phyloP scores from a whole-genome alignment of 1,139 yeast genomes.

The Williopsis jadinii region DNA sequence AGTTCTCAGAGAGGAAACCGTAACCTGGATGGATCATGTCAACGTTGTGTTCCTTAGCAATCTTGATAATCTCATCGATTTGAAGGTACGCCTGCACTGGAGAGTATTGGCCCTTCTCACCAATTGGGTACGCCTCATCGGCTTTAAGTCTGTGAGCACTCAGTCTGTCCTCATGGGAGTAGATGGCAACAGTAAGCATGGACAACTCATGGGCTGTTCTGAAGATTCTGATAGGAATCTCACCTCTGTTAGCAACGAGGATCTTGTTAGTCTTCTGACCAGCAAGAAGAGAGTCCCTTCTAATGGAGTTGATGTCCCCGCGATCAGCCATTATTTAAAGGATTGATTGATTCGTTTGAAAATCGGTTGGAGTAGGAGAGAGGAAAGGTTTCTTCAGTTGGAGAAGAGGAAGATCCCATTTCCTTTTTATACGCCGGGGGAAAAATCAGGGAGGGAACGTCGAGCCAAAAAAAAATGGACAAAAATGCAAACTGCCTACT shows the following conservation, averaged over 20 bases:
- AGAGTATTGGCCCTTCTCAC: conserved; percentile 79
- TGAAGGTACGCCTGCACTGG: conserved; percentile 97
- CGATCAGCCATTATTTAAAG: conserved; percentile 4
- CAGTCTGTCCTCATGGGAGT: conserved; percentile 91
- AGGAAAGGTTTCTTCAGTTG: background rate
- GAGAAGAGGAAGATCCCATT: background rate
- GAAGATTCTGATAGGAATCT: conserved; percentile 83
- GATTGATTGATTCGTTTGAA: background rate
- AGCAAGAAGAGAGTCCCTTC: conserved; percentile 44
- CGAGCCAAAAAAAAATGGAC: no score
- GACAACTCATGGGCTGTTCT: conserved; percentile 97
- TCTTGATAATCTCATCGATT: conserved; percentile 88
- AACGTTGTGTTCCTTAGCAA: conserved; percentile 82
- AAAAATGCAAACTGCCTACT: no score
- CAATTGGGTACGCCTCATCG: conserved; percentile 89
- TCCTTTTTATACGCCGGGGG: no score
- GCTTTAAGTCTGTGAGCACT: conserved; percentile 94
- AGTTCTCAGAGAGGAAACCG: conserved; percentile 91
- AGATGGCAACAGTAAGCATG: conserved; percentile 96
- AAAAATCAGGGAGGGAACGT: no score
- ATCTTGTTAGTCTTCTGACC: conserved; percentile 54
- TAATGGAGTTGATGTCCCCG: conserved; percentile 38
- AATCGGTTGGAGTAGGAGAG: background rate
- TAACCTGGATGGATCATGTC: conserved; percentile 99
- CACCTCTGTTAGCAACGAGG: conserved; percentile 94